Evolutionary conservation across 2,329 filamentous ascomycete genomes (phyloP), one percentile per base, ranked within the genome.

Genomic region (Fusarium lyarnte): DNA sequence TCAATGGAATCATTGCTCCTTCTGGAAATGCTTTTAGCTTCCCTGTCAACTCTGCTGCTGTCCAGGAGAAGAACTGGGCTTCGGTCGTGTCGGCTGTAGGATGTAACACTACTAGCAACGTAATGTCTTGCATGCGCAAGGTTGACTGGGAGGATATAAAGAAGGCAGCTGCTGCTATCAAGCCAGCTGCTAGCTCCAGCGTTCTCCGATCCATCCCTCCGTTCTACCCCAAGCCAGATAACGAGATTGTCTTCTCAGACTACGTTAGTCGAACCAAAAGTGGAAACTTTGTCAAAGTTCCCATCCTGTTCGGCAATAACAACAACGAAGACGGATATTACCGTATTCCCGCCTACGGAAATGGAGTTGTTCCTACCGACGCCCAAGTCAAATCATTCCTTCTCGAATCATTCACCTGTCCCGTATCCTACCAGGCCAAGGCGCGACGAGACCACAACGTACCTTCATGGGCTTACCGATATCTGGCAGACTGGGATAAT

Each of bases 401-500:
- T 4, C 78, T 84, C 8, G 81, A 85, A 27, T 84, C 83, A 1
- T 87, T 86, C 49, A 84, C 83, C 8, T 87, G 86, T 39, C 84
- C 85, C 5, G 82, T 82, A 16, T 77, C 80, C 3, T 78, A 80
- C 60, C 82, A 84, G 29, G 83, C 81, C 8, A 63, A 72, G 4
- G 80, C 80, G 3, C 82, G 84, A 12, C 74, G 73, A 2, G 49
- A 61, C 1, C 72, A 82, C 27, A 78, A 75, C 10, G 79, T 85
- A 5, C 78, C 84, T 0, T 75, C 82, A 13, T 88, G 84, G 83
- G 80, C 80, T 7, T 86, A 83, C 51, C 83, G 85, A 35, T 88
- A 86, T 73, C 80, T 84, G 54, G 85, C 81, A 25, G 85, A 87
- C 70, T 88, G 85, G 84, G 70, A 83, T 35, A 87, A 86, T 63